These are phyloP conservation scores for Geotrichum bryndzae DNA, from an alignment of 1,139 yeast species.

Conservation along the genomic window DNA sequence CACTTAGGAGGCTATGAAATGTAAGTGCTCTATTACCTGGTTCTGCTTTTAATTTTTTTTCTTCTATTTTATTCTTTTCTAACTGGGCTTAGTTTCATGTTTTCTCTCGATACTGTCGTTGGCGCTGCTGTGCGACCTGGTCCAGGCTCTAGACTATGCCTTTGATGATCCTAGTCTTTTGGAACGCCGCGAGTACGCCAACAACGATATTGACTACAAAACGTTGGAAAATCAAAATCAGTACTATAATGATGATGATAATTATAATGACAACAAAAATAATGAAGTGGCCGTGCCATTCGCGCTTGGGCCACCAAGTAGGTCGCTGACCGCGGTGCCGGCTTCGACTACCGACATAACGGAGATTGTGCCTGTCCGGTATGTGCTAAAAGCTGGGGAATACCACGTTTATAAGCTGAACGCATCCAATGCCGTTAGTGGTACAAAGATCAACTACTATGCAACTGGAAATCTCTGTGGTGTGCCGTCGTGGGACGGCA, in stretches of 20 bases:
- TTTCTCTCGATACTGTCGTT: neutral
- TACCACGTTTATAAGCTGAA: slow-evolving; percentile 26
- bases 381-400: slow-evolving; percentile 28
- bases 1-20: neutral
- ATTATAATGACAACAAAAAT: neutral
- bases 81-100: neutral
- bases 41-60: neutral
- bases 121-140: neutral
- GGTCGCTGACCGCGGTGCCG: neutral
- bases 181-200: neutral
- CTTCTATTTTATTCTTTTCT: neutral
- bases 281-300: neutral
- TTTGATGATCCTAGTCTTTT: neutral
- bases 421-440: slow-evolving; percentile 4
- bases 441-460: slow-evolving; percentile 19
- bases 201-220: neutral
- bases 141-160: neutral
- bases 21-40: neutral
- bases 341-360: slow-evolving; percentile 21
- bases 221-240: too few relatives aligned
- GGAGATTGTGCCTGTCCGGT: slow-evolving; percentile 23
- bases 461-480: slow-evolving; percentile 13
- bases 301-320: slow-evolving; percentile 10
- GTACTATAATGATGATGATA: neutral
- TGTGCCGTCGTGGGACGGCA: slow-evolving; percentile 21